Conservation (phyloP, 768 basidiomycete species). For the Hypsizygus marmoreus region DNA sequence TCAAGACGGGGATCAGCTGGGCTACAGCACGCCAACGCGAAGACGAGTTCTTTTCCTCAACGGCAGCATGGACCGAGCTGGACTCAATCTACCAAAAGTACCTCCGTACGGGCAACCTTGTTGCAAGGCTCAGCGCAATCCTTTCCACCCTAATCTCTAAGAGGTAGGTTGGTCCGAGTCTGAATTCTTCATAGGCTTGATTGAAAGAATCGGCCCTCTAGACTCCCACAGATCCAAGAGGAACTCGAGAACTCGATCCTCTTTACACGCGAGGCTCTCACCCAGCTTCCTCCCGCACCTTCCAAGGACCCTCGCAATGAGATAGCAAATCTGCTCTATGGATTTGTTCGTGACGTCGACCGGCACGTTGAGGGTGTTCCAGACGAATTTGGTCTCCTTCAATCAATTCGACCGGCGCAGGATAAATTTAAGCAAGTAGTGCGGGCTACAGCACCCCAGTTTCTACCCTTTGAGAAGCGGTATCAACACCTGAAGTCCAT, state of each 20-base stretch:
- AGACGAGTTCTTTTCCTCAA: conserved; percentile 54
- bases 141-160: conserved; percentile 65
- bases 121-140: conserved; percentile 57
- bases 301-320: conserved; percentile 60
- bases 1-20: conserved; percentile 59
- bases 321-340: conserved; percentile 47
- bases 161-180: conserved; percentile 39
- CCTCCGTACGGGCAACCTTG: conserved; percentile 58
- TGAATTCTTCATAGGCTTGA: not conserved
- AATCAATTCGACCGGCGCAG: conserved; percentile 53
- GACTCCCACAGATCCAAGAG: conserved; percentile 62
- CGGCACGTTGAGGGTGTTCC: conserved; percentile 55
- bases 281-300: conserved; percentile 48
- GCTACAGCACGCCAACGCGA: conserved; percentile 58
- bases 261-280: conserved; percentile 34
- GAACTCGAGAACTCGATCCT: conserved; percentile 52
- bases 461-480: conserved; percentile 47
- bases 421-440: conserved; percentile 49
- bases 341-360: conserved; percentile 47
- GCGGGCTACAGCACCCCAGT: conserved; percentile 55
- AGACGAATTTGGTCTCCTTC: conserved; percentile 52
- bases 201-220: conserved; percentile 24
- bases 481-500: conserved; percentile 14
- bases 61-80: conserved; percentile 55
- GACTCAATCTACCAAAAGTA: conserved; percentile 51